Evolutionary conservation across 1,139 yeast genomes (phyloP).

Genomic region (Yueomyces sp.): DNA sequence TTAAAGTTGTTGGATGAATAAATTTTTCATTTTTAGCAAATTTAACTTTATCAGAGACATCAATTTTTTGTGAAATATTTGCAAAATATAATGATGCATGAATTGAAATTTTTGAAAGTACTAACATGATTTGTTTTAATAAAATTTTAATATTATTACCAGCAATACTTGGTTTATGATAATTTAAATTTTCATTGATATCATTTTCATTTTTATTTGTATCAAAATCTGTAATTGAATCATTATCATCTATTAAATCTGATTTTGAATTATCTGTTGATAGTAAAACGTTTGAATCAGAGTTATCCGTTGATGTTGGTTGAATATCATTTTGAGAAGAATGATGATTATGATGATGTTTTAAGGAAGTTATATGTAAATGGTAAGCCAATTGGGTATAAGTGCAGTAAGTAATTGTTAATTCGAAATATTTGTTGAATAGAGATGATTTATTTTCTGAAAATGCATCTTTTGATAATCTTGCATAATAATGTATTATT

Average conservation of each 20-base stretch:
- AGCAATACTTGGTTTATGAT: not conserved
- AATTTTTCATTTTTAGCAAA: not conserved
- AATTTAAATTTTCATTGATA: not conserved
- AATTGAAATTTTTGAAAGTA: conserved; percentile 47
- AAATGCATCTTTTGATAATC: conserved; percentile 36
- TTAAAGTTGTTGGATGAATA: conserved; percentile 3
- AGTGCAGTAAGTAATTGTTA: conserved; percentile 36
- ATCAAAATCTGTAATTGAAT: not conserved
- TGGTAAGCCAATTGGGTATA: conserved; percentile 39
- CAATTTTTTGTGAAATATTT: conserved; percentile 8
- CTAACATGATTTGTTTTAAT: conserved; percentile 36
- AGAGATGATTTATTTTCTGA: conserved; percentile 36
- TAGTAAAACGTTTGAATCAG: not conserved
- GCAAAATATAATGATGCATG: conserved; percentile 45
- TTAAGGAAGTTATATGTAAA: not conserved
- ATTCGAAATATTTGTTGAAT: conserved; percentile 39
- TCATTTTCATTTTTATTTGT: not conserved
- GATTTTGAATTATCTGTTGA: not conserved
- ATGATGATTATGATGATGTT: not conserved
- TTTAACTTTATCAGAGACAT: conserved; percentile 1
- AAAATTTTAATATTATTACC: not conserved
- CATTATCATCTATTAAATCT: not conserved
- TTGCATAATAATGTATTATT: conserved; percentile 34
- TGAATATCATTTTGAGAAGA: not conserved
- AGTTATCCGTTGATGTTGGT: not conserved